These are phyloP conservation scores for Periglandula ipomoeae DNA, from an alignment of 2,329 filamentous ascomycete genomes.

Conservation along the genomic window DNA sequence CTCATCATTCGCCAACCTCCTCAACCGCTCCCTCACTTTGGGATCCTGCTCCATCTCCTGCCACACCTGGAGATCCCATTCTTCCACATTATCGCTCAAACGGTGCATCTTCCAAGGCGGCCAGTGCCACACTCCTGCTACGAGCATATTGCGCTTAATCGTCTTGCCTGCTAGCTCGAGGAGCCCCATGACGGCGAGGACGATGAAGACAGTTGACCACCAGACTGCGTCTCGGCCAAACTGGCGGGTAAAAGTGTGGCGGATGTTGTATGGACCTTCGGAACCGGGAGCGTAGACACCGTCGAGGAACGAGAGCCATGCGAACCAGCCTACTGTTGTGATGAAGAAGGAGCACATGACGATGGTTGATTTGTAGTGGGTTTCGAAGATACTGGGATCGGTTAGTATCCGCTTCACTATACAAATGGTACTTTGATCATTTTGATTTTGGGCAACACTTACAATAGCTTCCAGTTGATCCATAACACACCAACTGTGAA, in stretches of 20 bases:
- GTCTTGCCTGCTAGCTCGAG: conserved; percentile 56
- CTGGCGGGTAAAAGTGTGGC: conserved; percentile 51
- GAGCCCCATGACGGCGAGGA: conserved; percentile 48
- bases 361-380: conserved; percentile 63
- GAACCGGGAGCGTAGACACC: conserved; percentile 44
- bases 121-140: conserved; percentile 39
- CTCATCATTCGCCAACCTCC: conserved; percentile 29
- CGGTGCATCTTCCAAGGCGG: conserved; percentile 30
- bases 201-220: conserved; percentile 64
- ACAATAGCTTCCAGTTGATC: conserved; percentile 71
- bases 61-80: conserved; percentile 47
- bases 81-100: conserved; percentile 30
- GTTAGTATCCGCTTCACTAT: not conserved
- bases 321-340: conserved; percentile 57
- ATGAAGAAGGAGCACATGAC: conserved; percentile 49
- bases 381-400: conserved; percentile 53
- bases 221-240: conserved; percentile 63
- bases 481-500: conserved; percentile 63
- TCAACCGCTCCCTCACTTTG: conserved; percentile 31
- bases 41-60: conserved; percentile 49
- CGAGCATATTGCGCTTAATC: conserved; percentile 34
- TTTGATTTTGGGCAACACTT: conserved; percentile 22
- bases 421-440: not conserved
- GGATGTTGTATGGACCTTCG: conserved; percentile 55
- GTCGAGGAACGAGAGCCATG: conserved; percentile 67